Conservation (phyloP, 2,329 filamentous ascomycete genomes). For the Magnaporthiopsis incrustans region DNA sequence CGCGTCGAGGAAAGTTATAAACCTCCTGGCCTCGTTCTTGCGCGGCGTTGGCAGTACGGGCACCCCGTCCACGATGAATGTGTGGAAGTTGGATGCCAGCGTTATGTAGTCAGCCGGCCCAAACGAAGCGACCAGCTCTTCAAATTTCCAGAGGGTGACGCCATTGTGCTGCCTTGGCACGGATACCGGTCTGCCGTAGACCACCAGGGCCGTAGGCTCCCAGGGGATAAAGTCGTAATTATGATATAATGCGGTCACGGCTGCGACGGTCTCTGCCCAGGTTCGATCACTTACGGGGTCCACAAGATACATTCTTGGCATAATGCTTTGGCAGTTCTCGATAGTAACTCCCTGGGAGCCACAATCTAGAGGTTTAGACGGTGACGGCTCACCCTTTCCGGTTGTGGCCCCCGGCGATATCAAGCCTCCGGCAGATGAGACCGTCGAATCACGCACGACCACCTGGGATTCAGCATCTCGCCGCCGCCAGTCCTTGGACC, state of each 20-base stretch:
- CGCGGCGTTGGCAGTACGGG: constrained; percentile 58
- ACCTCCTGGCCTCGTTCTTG: constrained; percentile 73
- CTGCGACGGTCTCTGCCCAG: constrained; percentile 18
- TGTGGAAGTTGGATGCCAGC: constrained; percentile 72
- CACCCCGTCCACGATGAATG: constrained; percentile 63
- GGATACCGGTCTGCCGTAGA: constrained; percentile 56
- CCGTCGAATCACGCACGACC: background rate
- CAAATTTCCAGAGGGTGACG: constrained; percentile 58
- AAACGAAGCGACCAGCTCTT: constrained; percentile 57
- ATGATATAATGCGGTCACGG: background rate
- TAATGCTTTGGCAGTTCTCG: background rate
- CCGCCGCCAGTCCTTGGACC: constrained; percentile 62
- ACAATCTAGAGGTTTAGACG: background rate
- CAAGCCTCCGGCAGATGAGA: background rate
- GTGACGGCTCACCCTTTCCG: background rate
- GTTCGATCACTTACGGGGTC: background rate
- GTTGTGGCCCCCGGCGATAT: too few relatives aligned
- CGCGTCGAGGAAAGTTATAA: constrained; percentile 75
- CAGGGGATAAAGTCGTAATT: constrained; percentile 23
- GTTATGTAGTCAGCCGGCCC: constrained; percentile 80
- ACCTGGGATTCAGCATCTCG: constrained; percentile 32
- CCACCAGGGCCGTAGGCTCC: constrained; percentile 34
- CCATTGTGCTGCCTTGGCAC: constrained; percentile 52
- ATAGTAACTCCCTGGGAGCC: background rate
- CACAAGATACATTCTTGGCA: constrained; percentile 4